Percentiles rank a stretch among this genome's conserved stretches.
Evolutionary conservation across 2,329 filamentous ascomycete genomes (phyloP).

Genomic region (Aspergillus fijiensis): DNA sequence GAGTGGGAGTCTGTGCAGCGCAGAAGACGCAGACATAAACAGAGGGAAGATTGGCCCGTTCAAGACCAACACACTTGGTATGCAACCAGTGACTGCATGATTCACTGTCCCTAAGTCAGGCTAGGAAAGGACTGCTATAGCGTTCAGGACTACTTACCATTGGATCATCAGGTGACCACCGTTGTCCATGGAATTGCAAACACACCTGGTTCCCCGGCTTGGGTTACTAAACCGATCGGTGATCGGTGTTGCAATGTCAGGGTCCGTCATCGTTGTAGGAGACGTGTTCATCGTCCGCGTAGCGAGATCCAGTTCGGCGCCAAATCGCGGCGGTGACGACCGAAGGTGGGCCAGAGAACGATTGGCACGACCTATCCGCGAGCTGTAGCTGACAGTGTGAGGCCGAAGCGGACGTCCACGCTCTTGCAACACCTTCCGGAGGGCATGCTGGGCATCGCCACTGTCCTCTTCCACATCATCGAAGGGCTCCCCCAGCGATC

Average conservation of each 20-base stretch:
- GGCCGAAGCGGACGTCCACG: conserved; percentile 29
- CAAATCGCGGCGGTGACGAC: conserved; percentile 45
- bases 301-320: conserved; percentile 38
- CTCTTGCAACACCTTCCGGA: conserved; percentile 46
- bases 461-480: conserved; percentile 32
- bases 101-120: conserved; percentile 43
- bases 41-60: conserved; percentile 47
- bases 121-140: background rate
- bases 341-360: conserved; percentile 38
- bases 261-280: conserved; percentile 53
- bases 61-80: conserved; percentile 57
- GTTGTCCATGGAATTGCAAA: conserved; percentile 56
- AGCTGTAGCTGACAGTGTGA: conserved; percentile 30
- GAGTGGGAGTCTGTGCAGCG: conserved; percentile 42
- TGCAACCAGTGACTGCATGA: conserved; percentile 65
- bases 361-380: conserved; percentile 30
- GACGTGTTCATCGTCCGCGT: conserved; percentile 44
- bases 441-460: conserved; percentile 48
- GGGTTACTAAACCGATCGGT: conserved; percentile 55
- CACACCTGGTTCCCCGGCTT: conserved; percentile 56
- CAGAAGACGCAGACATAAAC: conserved; percentile 55
- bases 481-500: conserved; percentile 26
- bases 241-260: conserved; percentile 52
- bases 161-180: conserved; percentile 60
- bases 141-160: conserved; percentile 45